Evolutionary conservation across 2,329 filamentous ascomycete genomes (phyloP).

Genomic region (Fusarium siculi): DNA sequence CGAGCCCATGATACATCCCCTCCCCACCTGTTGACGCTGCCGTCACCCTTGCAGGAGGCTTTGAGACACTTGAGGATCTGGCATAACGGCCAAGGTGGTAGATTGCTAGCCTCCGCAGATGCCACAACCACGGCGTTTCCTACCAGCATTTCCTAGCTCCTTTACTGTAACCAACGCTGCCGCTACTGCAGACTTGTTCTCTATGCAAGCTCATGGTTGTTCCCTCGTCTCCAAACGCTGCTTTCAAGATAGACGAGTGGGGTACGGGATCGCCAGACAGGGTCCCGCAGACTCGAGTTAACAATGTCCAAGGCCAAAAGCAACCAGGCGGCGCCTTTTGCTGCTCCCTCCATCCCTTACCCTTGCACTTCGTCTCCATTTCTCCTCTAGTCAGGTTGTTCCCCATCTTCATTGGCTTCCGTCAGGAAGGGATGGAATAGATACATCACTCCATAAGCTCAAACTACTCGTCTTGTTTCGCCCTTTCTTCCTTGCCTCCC

Average conservation of each 20-base stretch:
- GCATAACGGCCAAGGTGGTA: slow-evolving; percentile 44
- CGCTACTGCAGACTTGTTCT: slow-evolving; percentile 28
- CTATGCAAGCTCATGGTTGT: slow-evolving; percentile 21
- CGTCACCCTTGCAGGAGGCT: slow-evolving; percentile 44
- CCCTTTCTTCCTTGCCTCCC: slow-evolving; percentile 37
- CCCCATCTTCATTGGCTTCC: slow-evolving; percentile 22
- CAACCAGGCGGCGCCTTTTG: slow-evolving; percentile 35
- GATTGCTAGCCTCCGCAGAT: slow-evolving; percentile 35
- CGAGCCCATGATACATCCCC: slow-evolving; percentile 36
- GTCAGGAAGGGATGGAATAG: slow-evolving; percentile 40
- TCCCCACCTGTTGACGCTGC: slow-evolving; percentile 38
- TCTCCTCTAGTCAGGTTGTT: slow-evolving; percentile 22
- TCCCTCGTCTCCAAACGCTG: slow-evolving; percentile 29
- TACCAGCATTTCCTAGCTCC: slow-evolving; percentile 17
- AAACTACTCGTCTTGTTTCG: slow-evolving; percentile 27
- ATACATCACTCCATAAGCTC: slow-evolving; percentile 38
- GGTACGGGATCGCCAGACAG: slow-evolving; percentile 41
- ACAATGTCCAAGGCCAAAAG: slow-evolving; percentile 43
- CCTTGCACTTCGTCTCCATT: slow-evolving; percentile 24
- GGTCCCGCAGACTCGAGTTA: slow-evolving; percentile 38
- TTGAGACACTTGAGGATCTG: slow-evolving; percentile 46
- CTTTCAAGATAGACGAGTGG: slow-evolving; percentile 41
- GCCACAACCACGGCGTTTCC: slow-evolving; percentile 20
- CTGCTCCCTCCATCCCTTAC: slow-evolving; percentile 31
- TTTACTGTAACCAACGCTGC: slow-evolving; percentile 28